Evolutionary conservation across 768 basidiomycete species (phyloP).

Genomic region (Rossbeevera mucosa): DNA sequence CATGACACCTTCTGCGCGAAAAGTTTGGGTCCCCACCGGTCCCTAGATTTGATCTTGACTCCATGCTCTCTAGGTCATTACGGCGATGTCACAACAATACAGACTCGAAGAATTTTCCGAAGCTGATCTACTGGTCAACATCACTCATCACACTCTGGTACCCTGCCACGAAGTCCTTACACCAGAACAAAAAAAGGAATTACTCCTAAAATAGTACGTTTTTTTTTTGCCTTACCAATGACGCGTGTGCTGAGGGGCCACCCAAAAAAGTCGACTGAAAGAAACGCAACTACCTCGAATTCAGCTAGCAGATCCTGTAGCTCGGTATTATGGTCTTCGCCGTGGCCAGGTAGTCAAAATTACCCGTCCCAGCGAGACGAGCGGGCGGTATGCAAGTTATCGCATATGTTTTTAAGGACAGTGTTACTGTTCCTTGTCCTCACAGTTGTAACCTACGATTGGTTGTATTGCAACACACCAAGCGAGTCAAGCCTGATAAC

Average conservation of each 20-base stretch:
- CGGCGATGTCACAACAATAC: conserved; percentile 82
- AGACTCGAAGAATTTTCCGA: conserved; percentile 95
- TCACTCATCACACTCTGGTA: conserved; percentile 92
- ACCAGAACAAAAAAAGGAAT: conserved; percentile 76
- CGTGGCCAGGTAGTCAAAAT: conserved; percentile 99
- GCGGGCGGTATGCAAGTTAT: conserved; percentile 89
- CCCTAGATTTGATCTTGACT: not conserved
- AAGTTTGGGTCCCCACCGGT: conserved; percentile 43
- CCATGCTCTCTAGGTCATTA: conserved; percentile 64
- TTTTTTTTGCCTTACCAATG: not conserved
- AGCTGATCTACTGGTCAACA: conserved; percentile 94
- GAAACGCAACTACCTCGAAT: conserved; percentile 98
- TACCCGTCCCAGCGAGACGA: conserved; percentile 93
- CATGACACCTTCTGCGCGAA: conserved; percentile 96
- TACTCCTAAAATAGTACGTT: conserved; percentile 91
- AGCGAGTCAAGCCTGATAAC: conserved; percentile 4
- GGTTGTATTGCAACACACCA: not conserved
- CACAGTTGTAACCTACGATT: conserved; percentile 10
- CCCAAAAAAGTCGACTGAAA: conserved; percentile 78
- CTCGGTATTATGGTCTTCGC: conserved; percentile 93
- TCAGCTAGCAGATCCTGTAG: conserved; percentile 94
- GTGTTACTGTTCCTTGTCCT: not conserved
- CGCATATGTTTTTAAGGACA: conserved; percentile 73
- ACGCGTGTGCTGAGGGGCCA: conserved; percentile 7
- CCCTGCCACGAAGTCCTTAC: conserved; percentile 88